These are phyloP conservation scores for Batkoa obscura DNA, from an alignment of 371 early-diverging fungal species.

Conservation along the genomic window DNA sequence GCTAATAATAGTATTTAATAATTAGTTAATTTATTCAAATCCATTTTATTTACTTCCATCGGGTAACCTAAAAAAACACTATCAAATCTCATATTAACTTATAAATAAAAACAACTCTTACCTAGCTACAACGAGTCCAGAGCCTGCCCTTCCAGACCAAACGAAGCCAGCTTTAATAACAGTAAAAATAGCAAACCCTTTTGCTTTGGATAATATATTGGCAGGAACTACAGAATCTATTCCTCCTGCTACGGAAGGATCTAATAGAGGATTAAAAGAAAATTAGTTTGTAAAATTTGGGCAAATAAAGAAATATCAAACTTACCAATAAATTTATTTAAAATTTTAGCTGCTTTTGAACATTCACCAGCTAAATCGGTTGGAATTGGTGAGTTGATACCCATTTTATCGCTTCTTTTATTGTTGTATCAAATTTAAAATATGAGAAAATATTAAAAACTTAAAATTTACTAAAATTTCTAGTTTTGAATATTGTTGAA, in stretches of 20 bases:
- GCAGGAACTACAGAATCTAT: conserved; percentile 57
- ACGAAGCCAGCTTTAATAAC: conserved; percentile 85
- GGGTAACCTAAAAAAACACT: conserved; percentile 12
- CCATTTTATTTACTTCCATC: conserved; percentile 14
- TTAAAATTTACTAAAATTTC: too few relatives aligned
- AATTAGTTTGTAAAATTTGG: not conserved
- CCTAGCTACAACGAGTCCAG: conserved; percentile 79
- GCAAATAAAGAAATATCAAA: conserved; percentile 6
- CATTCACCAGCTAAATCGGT: conserved; percentile 45
- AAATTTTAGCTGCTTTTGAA: conserved; percentile 50
- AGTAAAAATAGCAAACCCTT: conserved; percentile 78
- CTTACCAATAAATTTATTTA: conserved; percentile 49
- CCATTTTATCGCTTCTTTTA: conserved; percentile 2
- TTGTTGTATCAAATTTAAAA: not conserved
- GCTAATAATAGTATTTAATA: conserved; percentile 12
- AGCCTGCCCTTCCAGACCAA: conserved; percentile 79
- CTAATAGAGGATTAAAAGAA: not conserved
- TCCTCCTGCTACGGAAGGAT: conserved; percentile 18
- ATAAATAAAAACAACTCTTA: conserved; percentile 8
- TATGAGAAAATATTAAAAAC: not conserved
- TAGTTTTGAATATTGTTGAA: too few relatives aligned
- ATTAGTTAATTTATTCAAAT: conserved; percentile 1
- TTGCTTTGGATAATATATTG: conserved; percentile 46
- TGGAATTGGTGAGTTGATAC: conserved; percentile 37
- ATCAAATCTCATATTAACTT: not conserved